phyloP scores from a whole-genome alignment of 768 basidiomycete genomes.

The Gyrodon lividus region DNA sequence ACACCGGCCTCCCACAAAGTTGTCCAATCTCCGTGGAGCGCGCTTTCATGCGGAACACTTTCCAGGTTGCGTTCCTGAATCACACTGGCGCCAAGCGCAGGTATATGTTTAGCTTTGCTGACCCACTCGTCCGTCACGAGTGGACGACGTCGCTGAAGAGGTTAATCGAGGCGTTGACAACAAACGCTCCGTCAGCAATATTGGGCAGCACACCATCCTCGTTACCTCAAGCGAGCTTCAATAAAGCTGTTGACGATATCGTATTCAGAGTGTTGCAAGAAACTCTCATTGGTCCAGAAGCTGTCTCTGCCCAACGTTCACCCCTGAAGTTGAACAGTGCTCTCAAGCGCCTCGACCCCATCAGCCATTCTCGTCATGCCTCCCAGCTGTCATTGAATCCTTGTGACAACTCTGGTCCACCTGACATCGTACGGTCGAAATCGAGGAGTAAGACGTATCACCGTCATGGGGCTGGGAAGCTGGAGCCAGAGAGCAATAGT shows the following conservation, averaged over 20 bases:
- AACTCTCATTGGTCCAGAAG: conserved; percentile 56
- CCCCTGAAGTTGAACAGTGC: conserved; percentile 34
- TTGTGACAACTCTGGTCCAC: conserved; percentile 23
- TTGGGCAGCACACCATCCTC: conserved; percentile 36
- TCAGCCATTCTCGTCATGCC: conserved; percentile 15
- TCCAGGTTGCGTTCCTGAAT: conserved; percentile 84
- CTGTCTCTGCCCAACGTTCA: conserved; percentile 17
- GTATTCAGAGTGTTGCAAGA: conserved; percentile 86
- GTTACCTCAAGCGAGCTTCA: conserved; percentile 44
- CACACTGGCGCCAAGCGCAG: conserved; percentile 67
- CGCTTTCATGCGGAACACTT: conserved; percentile 95
- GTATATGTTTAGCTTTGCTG: conserved; percentile 94
- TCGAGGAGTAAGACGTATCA: conserved; percentile 71
- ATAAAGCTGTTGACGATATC: conserved; percentile 68
- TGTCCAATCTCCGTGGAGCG: conserved; percentile 80
- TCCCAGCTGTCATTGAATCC: conserved; percentile 27
- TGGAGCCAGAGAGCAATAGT: conserved; percentile 52
- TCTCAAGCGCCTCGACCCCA: conserved; percentile 32
- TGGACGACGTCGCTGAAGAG: conserved; percentile 70
- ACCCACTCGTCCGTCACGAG: conserved; percentile 69
- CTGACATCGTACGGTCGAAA: conserved; percentile 58
- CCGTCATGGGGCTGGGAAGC: conserved; percentile 58
- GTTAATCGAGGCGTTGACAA: conserved; percentile 55
- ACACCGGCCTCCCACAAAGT: conserved; percentile 78
- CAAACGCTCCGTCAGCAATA: conserved; percentile 22